Conservation (phyloP, 1,284 basidiomycete genomes). For the Phaffia rhodozyma region DNA sequence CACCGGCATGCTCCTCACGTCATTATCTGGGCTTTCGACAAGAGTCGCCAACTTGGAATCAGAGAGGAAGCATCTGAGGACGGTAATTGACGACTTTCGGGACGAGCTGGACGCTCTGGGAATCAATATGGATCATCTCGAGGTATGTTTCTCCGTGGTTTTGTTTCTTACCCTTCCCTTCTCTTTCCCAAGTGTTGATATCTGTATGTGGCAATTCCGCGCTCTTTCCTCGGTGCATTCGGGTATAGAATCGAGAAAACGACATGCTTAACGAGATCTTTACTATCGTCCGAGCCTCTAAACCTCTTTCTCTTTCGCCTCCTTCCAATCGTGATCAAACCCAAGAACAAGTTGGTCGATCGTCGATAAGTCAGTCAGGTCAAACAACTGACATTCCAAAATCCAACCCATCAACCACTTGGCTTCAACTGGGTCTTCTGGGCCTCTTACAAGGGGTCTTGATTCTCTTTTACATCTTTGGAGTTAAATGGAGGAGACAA, state of each 20-base stretch:
- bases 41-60: constrained; percentile 21
- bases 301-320: not conserved
- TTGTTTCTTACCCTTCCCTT: not conserved
- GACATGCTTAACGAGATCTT: constrained; percentile 12
- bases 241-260: constrained; percentile 9
- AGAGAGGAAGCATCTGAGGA: constrained; percentile 18
- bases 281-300: constrained; percentile 5
- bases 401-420: not conserved
- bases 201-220: not conserved
- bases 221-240: not conserved
- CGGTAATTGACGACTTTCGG: constrained; percentile 20
- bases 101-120: constrained; percentile 19
- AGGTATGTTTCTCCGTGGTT: constrained; percentile 4
- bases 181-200: not conserved
- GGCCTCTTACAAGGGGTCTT: constrained; percentile 1
- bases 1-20: constrained; percentile 20
- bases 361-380: not conserved
- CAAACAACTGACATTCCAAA: not conserved
- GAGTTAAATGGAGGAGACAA: too few species aligned
- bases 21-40: constrained; percentile 19
- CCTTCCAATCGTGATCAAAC: not conserved
- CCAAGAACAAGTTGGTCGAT: too few species aligned
- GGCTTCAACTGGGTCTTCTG: not conserved
- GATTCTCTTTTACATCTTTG: not conserved
- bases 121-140: constrained; percentile 17